Percentiles rank a stretch among this genome's conserved stretches.
phyloP scores from a whole-genome alignment of 2,329 filamentous ascomycete genomes.

The Rhinocladiella mackenziei region DNA sequence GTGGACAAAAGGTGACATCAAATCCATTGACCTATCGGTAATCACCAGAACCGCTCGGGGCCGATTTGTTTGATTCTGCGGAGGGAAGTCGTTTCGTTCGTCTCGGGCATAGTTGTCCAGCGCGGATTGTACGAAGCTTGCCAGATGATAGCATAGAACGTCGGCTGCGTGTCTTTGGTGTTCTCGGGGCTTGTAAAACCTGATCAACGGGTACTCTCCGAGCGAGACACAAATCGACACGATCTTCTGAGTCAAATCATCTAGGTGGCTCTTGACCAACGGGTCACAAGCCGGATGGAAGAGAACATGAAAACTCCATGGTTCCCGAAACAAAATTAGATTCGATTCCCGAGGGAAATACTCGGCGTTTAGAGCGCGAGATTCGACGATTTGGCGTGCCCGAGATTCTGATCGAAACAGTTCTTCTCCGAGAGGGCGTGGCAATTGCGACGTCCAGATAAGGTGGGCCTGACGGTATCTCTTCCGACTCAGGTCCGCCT shows the following conservation, averaged over 20 bases:
- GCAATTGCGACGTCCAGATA: conserved; percentile 75
- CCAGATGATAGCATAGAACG: conserved; percentile 81
- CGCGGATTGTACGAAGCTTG: conserved; percentile 85
- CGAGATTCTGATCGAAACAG: conserved; percentile 65
- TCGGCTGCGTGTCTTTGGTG: conserved; percentile 77
- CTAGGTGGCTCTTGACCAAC: conserved; percentile 77
- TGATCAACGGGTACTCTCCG: conserved; percentile 89
- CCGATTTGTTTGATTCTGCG: conserved; percentile 61
- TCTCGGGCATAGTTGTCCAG: conserved; percentile 83
- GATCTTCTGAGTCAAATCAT: conserved; percentile 81
- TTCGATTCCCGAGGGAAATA: conserved; percentile 89
- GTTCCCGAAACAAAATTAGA: conserved; percentile 85
- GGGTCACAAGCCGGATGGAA: conserved; percentile 88
- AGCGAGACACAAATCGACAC: conserved; percentile 83
- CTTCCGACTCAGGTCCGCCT: conserved; percentile 83
- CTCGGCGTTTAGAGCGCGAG: conserved; percentile 79
- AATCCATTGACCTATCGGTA: conserved; percentile 87
- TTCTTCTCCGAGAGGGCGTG: conserved; percentile 67
- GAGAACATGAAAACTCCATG: conserved; percentile 89
- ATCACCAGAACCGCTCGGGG: conserved; percentile 81
- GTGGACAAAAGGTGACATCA: conserved; percentile 81
- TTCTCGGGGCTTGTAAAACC: conserved; percentile 73
- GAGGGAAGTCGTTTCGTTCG: conserved; percentile 73
- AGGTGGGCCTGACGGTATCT: conserved; percentile 76
- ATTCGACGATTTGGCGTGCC: conserved; percentile 69